Percentiles rank a stretch among this genome's conserved stretches.
Evolutionary conservation across 108 stramenopile genomes (phyloP).

Genomic region (Nitzschia sp.): DNA sequence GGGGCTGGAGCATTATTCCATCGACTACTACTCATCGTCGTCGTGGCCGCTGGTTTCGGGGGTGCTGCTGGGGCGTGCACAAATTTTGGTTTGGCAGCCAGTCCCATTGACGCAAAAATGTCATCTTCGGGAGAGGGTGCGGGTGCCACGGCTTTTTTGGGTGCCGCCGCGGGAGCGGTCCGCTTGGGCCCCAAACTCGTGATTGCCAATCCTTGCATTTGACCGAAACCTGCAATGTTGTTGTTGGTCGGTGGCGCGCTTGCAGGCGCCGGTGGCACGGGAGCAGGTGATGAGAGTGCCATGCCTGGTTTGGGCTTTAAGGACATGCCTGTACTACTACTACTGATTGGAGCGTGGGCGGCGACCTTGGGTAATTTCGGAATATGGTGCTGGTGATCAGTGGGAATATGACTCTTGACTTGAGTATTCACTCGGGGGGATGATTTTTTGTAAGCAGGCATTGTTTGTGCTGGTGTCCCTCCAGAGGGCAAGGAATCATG

Average conservation of each 20-base stretch:
- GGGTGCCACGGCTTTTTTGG: background rate
- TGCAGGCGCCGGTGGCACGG: background rate
- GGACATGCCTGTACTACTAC: too few relatives aligned
- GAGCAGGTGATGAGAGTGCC: background rate
- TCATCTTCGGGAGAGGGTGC: constrained; percentile 37
- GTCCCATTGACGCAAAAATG: constrained; percentile 62
- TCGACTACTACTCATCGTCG: background rate
- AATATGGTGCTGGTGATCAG: background rate
- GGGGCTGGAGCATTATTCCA: background rate
- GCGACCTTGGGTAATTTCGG: background rate
- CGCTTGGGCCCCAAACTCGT: constrained; percentile 21
- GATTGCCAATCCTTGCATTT: constrained; percentile 5
- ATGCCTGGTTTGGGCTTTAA: background rate
- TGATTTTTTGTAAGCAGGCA: background rate
- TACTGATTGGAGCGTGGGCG: background rate
- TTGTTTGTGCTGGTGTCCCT: too few relatives aligned
- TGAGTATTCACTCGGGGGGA: background rate
- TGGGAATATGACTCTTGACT: background rate
- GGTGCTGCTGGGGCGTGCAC: constrained; percentile 6
- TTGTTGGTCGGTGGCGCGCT: background rate
- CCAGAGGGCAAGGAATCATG: too few relatives aligned
- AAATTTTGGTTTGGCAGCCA: constrained; percentile 44
- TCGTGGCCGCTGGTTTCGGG: background rate
- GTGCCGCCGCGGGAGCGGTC: background rate
- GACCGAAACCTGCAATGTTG: background rate